Percentiles rank a stretch among this genome's conserved stretches.
Evolutionary conservation across 495 filamentous ascomycete species (phyloP).

Genomic region (Hypomontagnella submonticulosa): DNA sequence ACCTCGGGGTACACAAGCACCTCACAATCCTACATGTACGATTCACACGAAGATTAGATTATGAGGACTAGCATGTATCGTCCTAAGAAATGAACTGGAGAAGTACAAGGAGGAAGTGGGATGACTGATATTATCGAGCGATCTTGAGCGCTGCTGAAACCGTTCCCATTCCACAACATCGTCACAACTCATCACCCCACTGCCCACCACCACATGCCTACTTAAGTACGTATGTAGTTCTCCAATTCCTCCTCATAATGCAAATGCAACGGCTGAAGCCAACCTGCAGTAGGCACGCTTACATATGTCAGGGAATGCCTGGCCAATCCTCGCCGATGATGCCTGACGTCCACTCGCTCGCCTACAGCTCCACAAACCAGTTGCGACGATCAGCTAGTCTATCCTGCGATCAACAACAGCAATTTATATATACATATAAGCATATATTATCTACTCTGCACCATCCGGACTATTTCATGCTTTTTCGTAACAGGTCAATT

Average conservation of each 20-base stretch:
- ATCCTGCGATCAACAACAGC: conserved; percentile 34
- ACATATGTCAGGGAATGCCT: conserved; percentile 21
- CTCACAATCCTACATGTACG: conserved; percentile 12
- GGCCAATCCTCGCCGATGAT: conserved; percentile 34
- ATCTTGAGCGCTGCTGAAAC: conserved; percentile 33
- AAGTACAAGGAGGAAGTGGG: conserved; percentile 22
- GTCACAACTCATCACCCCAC: conserved; percentile 38
- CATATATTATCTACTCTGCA: conserved; percentile 25
- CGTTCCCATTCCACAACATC: conserved; percentile 33
- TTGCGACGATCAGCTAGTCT: conserved; percentile 11
- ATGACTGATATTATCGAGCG: conserved; percentile 36
- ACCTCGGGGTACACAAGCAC: conserved; percentile 1
- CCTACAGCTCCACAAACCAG: conserved; percentile 28
- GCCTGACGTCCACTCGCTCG: conserved; percentile 22
- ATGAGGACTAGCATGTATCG: conserved; percentile 10
- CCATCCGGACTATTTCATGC: conserved; percentile 14
- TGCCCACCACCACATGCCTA: conserved; percentile 32
- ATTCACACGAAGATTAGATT: conserved; percentile 13
- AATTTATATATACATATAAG: conserved; percentile 27
- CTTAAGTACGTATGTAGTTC: conserved; percentile 4
- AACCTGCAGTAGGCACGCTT: conserved; percentile 31
- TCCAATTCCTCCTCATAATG: conserved; percentile 25
- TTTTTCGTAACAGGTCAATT: conserved; percentile 16
- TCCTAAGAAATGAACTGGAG: conserved; percentile 8
- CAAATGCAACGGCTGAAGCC: conserved; percentile 37